phyloP scores from a whole-genome alignment of 1,139 yeast species.

The Zygoascus sp. region DNA sequence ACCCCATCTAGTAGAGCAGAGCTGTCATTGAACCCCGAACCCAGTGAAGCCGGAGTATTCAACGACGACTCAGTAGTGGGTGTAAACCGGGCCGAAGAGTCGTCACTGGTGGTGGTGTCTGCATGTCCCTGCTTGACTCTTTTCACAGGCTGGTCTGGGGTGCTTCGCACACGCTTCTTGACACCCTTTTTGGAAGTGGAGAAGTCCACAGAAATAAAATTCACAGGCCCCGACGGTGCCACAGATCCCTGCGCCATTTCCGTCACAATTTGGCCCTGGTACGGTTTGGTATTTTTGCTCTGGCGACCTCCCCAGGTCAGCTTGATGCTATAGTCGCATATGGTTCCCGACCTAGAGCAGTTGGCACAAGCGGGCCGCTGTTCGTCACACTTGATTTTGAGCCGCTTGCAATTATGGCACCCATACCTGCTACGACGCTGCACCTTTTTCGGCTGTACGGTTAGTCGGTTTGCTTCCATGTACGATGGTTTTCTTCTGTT shows the following conservation, averaged over 20 bases:
- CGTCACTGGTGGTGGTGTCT: not conserved
- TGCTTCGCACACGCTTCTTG: not conserved
- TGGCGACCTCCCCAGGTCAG: conserved; percentile 77
- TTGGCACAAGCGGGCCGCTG: conserved; percentile 59
- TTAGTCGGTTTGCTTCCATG: not conserved
- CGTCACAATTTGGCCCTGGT: not conserved
- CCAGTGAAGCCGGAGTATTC: not conserved
- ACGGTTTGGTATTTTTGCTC: conserved; percentile 41
- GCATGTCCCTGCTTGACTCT: not conserved
- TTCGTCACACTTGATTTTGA: conserved; percentile 53
- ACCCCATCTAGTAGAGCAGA: not conserved
- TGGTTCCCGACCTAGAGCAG: conserved; percentile 47
- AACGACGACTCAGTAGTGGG: not conserved
- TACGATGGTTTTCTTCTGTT: too few species aligned
- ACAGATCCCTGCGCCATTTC: not conserved
- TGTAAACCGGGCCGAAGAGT: not conserved
- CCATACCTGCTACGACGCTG: conserved; percentile 30
- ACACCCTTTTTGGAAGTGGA: conserved; percentile 2
- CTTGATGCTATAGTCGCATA: conserved; percentile 63
- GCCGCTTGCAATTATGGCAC: conserved; percentile 31
- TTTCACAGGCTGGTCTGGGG: not conserved
- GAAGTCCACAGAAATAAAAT: conserved; percentile 6
- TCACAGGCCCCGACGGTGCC: not conserved
- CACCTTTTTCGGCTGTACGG: not conserved
- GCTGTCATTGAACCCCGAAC: not conserved